These are phyloP conservation scores for Sporothrix globosa DNA, from an alignment of 2,329 filamentous ascomycete species.

Conservation along the genomic window DNA sequence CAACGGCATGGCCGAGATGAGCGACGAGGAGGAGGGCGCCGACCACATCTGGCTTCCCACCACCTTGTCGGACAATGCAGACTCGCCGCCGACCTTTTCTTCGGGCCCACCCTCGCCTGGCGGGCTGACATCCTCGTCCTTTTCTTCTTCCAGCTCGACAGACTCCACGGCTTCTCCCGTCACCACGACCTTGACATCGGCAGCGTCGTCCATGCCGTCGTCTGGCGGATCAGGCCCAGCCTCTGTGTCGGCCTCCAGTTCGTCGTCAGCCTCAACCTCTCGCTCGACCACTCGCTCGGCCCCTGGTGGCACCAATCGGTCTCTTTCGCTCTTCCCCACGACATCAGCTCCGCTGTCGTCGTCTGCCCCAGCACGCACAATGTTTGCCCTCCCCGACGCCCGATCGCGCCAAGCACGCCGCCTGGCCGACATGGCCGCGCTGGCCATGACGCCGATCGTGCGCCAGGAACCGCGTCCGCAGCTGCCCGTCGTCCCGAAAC, in stretches of 20 bases:
- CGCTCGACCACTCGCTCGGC: background rate
- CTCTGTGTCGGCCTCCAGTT: no score
- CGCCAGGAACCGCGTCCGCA: background rate
- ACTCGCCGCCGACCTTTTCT: no score
- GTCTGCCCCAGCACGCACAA: no score
- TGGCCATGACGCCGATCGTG: constrained; percentile 1
- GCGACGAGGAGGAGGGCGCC: background rate
- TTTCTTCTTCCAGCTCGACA: background rate
- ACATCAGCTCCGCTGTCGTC: background rate
- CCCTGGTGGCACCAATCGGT: background rate
- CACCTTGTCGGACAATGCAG: no score
- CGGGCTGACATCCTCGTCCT: no score
- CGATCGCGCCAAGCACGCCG: background rate
- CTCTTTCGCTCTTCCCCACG: background rate
- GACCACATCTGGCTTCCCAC: no score
- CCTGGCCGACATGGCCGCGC: background rate
- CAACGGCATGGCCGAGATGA: background rate
- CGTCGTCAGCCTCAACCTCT: background rate
- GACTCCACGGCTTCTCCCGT: background rate
- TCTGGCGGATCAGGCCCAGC: background rate
- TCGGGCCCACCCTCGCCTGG: no score
- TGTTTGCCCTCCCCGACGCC: background rate
- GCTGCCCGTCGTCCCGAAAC: background rate
- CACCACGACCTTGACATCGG: background rate
- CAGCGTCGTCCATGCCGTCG: background rate